Evolutionary conservation across 306 rosid species (phyloP).

Genomic region (Vigna angularis): DNA sequence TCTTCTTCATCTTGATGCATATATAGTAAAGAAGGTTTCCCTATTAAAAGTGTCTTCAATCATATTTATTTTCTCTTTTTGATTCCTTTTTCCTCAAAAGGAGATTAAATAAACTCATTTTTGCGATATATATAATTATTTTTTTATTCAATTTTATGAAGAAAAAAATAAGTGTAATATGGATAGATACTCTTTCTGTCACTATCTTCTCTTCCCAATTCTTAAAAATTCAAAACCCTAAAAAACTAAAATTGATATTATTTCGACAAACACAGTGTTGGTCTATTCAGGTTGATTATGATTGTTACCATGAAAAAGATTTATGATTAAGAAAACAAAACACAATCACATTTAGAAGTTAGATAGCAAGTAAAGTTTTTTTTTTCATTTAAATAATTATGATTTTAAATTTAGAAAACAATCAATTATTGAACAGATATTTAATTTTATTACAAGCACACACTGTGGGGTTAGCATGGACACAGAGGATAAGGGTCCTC

Average conservation of each 20-base stretch:
- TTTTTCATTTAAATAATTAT: background rate
- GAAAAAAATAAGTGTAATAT: too few relatives aligned
- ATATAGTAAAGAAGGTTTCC: background rate
- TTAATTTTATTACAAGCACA: background rate
- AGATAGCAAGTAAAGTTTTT: background rate
- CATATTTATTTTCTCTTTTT: slow-evolving; percentile 28
- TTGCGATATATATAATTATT: background rate
- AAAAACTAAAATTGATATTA: too few relatives aligned
- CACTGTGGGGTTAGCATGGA: background rate
- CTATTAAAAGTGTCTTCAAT: background rate
- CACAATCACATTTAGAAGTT: background rate
- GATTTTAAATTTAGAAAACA: background rate
- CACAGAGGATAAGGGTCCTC: background rate
- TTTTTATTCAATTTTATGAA: background rate
- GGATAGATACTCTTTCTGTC: too few relatives aligned
- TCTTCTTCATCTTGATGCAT: slow-evolving; percentile 17
- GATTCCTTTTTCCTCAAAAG: slow-evolving; percentile 9
- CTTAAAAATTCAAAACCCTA: too few relatives aligned
- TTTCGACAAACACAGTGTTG: too few relatives aligned
- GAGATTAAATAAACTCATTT: background rate
- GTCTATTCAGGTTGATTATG: too few relatives aligned
- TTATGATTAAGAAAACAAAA: too few relatives aligned
- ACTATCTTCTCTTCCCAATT: too few relatives aligned
- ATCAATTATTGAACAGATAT: background rate
- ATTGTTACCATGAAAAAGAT: too few relatives aligned